phyloP scores from a whole-genome alignment of 2,329 filamentous ascomycete species.

The Monilinia fructigena region DNA sequence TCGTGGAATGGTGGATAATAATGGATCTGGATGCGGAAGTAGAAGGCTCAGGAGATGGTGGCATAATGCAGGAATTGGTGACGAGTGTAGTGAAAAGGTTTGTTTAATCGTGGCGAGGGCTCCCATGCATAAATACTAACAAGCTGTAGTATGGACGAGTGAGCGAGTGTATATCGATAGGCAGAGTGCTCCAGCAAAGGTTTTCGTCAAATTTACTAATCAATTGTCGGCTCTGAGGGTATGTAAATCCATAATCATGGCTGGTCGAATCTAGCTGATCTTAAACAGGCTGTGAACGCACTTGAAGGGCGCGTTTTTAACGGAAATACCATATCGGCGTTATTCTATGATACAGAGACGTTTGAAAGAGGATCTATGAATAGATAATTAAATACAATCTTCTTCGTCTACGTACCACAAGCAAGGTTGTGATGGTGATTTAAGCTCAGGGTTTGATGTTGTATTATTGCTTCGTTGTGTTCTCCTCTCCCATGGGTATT shows the following conservation, averaged over 20 bases:
- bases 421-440: not conserved
- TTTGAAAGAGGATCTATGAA: constrained; percentile 67
- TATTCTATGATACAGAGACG: constrained; percentile 77
- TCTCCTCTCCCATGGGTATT: not conserved
- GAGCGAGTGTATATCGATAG: constrained; percentile 76
- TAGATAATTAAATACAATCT: constrained; percentile 24
- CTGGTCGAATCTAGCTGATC: constrained; percentile 28
- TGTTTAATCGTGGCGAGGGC: constrained; percentile 24
- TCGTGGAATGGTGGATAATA: constrained; percentile 79
- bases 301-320: constrained; percentile 86
- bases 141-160: constrained; percentile 66
- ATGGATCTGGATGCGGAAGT: constrained; percentile 81
- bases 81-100: constrained; percentile 83
- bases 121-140: constrained; percentile 21
- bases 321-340: constrained; percentile 77
- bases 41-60: constrained; percentile 56
- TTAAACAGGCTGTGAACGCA: constrained; percentile 75
- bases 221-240: constrained; percentile 80
- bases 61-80: constrained; percentile 91
- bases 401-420: not conserved
- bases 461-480: not conserved
- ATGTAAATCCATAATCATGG: constrained; percentile 43
- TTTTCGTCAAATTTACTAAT: constrained; percentile 93
- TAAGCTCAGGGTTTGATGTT: not conserved
- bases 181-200: constrained; percentile 55